A percentile compares a stretch with the other conserved stretches of the same genome.
Evolutionary conservation across 129 eudicot species (phyloP).

Genomic region (Pittosporum tobira): DNA sequence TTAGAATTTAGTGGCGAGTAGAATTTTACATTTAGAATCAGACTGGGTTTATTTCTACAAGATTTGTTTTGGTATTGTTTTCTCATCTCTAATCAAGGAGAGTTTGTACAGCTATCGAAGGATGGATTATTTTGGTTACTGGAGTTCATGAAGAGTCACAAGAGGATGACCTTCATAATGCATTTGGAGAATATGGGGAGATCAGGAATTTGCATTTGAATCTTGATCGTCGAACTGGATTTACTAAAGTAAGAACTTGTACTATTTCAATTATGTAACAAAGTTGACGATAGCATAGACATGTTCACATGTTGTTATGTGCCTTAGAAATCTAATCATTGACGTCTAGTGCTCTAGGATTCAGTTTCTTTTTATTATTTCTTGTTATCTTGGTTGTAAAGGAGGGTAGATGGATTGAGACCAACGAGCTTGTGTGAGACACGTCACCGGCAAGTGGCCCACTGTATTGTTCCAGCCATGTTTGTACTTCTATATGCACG

Average conservation of each 20-base stretch:
- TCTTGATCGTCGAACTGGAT: conserved; percentile 96
- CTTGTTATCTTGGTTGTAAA: too few relatives aligned
- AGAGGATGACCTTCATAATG: conserved; percentile 88
- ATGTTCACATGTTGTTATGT: not conserved
- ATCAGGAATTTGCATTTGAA: conserved; percentile 86
- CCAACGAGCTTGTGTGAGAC: too few relatives aligned
- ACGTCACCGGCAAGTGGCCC: too few relatives aligned
- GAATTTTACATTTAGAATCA: too few relatives aligned
- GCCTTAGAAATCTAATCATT: not conserved
- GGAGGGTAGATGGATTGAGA: too few relatives aligned
- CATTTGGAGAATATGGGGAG: conserved; percentile 88
- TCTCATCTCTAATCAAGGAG: conserved; percentile 5
- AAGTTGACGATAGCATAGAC: not conserved
- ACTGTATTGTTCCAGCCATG: too few relatives aligned
- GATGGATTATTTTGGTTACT: conserved; percentile 92
- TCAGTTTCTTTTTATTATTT: not conserved
- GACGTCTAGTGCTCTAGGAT: not conserved
- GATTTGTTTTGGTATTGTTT: not conserved
- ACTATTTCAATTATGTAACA: not conserved
- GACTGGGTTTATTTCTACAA: not conserved
- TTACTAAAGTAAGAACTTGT: conserved; percentile 51
- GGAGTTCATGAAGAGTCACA: conserved; percentile 99
- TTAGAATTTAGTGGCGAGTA: too few relatives aligned
- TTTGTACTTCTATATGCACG: too few relatives aligned
- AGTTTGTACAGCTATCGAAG: conserved; percentile 75